Base-by-base conservation (phyloP, 2,329 filamentous ascomycete species). In the Colletotrichum eleusines region DNA sequence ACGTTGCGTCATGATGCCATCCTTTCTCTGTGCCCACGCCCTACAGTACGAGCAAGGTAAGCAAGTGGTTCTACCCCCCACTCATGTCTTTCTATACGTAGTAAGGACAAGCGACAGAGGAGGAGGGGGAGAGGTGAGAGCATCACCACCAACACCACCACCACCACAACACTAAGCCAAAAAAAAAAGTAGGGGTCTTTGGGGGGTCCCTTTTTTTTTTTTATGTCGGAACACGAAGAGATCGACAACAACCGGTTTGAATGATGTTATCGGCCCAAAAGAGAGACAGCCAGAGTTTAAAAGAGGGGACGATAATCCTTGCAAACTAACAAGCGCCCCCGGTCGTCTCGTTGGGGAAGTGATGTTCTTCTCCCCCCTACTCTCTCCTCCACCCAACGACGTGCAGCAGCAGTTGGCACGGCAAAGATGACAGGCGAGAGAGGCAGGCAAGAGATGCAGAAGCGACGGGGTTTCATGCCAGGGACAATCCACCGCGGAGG, bases 1-100 rank as follows among this genome's bases (percentile, higher is more conserved):
- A 67, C 63, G 63, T 67, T 70, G 57, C 67, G 66, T 62, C 63
- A 71, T 71, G 68, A 71, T 71, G 68, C 63, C 68, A 71, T 71
- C n/a, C 12, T 33, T 28, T 11, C 50, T 33, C 50, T 35, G 20
- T 54, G 35, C 35, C 38, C 58, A 54, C 50, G 18, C 46, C 40
- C 38, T 44, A 11, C 57, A 20, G 5, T 3, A n/a, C n/a, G n/a
- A n/a, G n/a, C 42, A 46, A 46, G 42, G 42, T 44, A n/a, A 44
- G 42, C n/a, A n/a, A n/a, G n/a, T 20, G 42, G 40, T 5, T 9
- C 40, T 16, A 16, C 8, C 38, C 20, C 55, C 16, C 28, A 20
- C 44, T 46, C n/a, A 42, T 42, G n/a, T n/a, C n/a, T n/a, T n/a
- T n/a, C n/a, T n/a, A n/a, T n/a, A n/a, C n/a, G n/a, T n/a, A n/a